phyloP scores from a whole-genome alignment of 2,329 filamentous ascomycete species.

The Cercospora canescens region DNA sequence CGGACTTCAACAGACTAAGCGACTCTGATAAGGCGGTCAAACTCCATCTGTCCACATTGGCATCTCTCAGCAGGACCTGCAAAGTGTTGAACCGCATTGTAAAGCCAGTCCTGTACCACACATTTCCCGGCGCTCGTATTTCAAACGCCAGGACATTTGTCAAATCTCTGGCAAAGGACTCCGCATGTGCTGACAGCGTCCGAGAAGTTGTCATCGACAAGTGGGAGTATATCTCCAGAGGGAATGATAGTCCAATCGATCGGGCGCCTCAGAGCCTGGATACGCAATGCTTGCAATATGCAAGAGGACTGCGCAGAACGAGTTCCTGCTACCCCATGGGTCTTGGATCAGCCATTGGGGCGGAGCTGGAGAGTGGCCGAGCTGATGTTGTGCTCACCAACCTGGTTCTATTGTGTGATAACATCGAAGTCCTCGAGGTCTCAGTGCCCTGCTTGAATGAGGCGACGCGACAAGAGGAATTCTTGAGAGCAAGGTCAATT shows the following conservation, averaged over 20 bases:
- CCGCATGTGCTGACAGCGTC: not conserved
- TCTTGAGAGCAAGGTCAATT: not conserved
- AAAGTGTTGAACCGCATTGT: conserved; percentile 12
- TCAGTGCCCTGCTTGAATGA: conserved; percentile 8
- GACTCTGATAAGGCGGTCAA: conserved; percentile 10
- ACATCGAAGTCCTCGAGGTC: conserved; percentile 12
- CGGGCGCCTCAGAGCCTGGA: conserved; percentile 12
- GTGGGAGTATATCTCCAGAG: conserved; percentile 11
- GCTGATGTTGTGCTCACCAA: conserved; percentile 14
- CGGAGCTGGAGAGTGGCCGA: conserved; percentile 15
- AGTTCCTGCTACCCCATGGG: conserved; percentile 15
- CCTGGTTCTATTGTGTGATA: conserved; percentile 9
- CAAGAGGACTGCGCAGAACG: not conserved
- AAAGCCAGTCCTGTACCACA: conserved; percentile 11
- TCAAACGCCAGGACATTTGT: conserved; percentile 14
- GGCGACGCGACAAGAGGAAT: conserved; percentile 2
- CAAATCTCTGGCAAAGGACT: conserved; percentile 5
- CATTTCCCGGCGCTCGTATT: conserved; percentile 9
- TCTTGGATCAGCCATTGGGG: conserved; percentile 10
- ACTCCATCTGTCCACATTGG: conserved; percentile 12
- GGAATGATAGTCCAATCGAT: conserved; percentile 3
- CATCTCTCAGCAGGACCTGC: conserved; percentile 7
- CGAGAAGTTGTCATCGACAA: conserved; percentile 14
- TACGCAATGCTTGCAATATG: conserved; percentile 12
- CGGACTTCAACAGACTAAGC: conserved; percentile 8